Conservation (phyloP, 1,139 yeast genomes). For the Trichomonascaceae sp. region DNA sequence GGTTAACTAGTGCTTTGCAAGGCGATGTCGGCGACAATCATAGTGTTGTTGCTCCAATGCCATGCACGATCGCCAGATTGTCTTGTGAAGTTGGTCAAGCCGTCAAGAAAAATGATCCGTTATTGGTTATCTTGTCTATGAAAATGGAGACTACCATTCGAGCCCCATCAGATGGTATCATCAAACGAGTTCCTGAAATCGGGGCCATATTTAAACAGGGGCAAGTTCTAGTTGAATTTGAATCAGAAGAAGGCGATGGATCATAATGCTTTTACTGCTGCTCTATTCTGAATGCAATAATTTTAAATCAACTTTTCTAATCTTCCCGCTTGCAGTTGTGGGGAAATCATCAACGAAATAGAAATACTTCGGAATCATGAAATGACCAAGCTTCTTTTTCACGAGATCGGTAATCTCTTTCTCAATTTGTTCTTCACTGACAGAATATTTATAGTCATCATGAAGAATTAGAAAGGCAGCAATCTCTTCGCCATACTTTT, state of each 20-base stretch:
- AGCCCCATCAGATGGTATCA: slow-evolving; percentile 27
- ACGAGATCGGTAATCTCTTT: slow-evolving; percentile 25
- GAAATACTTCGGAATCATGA: slow-evolving; percentile 29
- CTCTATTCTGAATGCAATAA: slow-evolving; percentile 14
- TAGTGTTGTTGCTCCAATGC: slow-evolving; percentile 34
- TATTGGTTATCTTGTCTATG: slow-evolving; percentile 41
- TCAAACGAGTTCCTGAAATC: slow-evolving; percentile 27
- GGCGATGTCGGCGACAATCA: slow-evolving; percentile 24
- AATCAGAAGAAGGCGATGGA: slow-evolving; percentile 19
- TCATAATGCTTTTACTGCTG: neutral
- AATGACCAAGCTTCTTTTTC: slow-evolving; percentile 27
- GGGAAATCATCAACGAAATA: slow-evolving; percentile 30
- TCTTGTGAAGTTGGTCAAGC: slow-evolving; percentile 31
- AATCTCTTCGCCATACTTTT: slow-evolving; percentile 31
- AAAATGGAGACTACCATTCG: slow-evolving; percentile 42
- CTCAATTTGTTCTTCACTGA: slow-evolving; percentile 9
- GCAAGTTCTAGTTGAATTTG: slow-evolving; percentile 30
- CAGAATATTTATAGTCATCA: slow-evolving; percentile 16
- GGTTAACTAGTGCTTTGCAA: slow-evolving; percentile 30
- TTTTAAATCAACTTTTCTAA: slow-evolving; percentile 30
- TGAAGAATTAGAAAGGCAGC: slow-evolving; percentile 29
- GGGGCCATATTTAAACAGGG: slow-evolving; percentile 34
- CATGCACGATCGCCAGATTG: slow-evolving; percentile 31
- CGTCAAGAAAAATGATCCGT: slow-evolving; percentile 31
- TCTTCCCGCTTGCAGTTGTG: slow-evolving; percentile 33